Conservation (phyloP, 768 basidiomycete genomes). For the Hygrocybe punicea region DNA sequence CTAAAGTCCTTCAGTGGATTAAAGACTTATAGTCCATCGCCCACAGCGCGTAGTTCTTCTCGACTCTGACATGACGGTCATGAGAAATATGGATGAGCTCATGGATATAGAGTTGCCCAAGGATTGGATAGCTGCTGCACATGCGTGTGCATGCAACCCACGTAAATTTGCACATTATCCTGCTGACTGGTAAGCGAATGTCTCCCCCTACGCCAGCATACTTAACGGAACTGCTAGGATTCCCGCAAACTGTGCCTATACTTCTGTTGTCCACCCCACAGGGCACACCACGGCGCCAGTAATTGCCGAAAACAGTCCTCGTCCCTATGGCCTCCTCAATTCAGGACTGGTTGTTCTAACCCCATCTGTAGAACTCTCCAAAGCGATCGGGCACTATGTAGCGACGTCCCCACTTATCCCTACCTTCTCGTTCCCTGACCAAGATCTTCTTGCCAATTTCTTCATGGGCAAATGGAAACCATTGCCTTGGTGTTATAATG, state of each 20-base stretch:
- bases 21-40: constrained; percentile 10
- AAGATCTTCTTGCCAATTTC: constrained; percentile 80
- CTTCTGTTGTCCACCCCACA: constrained; percentile 49
- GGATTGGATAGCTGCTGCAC: constrained; percentile 82
- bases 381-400: constrained; percentile 55
- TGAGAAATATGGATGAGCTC: constrained; percentile 75
- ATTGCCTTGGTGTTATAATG: constrained; percentile 87
- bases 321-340: constrained; percentile 83
- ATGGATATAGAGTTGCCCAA: constrained; percentile 56
- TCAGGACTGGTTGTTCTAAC: constrained; percentile 83
- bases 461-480: constrained; percentile 79
- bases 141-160: constrained; percentile 95
- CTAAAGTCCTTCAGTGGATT: background rate
- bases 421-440: constrained; percentile 74
- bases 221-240: constrained; percentile 50
- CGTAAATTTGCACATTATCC: constrained; percentile 83
- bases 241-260: constrained; percentile 89
- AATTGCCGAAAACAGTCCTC: constrained; percentile 45
- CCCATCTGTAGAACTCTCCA: constrained; percentile 59
- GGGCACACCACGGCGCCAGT: constrained; percentile 33
- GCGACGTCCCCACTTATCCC: constrained; percentile 39
- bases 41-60: constrained; percentile 71
- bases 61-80: constrained; percentile 86
- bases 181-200: constrained; percentile 65
- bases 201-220: constrained; percentile 12